Conservation (phyloP, 768 basidiomycete genomes). For the Russula abietina region DNA sequence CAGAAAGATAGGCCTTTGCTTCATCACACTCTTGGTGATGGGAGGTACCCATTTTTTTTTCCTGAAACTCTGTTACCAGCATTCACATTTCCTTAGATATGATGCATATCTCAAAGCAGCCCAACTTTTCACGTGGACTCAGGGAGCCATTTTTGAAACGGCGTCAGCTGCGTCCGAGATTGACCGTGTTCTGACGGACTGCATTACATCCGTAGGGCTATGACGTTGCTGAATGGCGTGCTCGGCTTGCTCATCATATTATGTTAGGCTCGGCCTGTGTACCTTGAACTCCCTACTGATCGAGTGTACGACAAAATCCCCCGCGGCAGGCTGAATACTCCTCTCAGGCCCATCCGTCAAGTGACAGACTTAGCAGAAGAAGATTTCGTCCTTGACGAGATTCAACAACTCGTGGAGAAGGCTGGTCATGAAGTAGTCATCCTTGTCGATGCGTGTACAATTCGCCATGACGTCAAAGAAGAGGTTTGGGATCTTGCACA, state of each 20-base stretch:
- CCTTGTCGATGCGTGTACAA: slow-evolving; percentile 75
- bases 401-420: slow-evolving; percentile 54
- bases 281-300: slow-evolving; percentile 82
- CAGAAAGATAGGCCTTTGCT: slow-evolving; percentile 68
- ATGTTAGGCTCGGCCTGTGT: slow-evolving; percentile 74
- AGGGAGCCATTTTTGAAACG: slow-evolving; percentile 51
- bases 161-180: slow-evolving; percentile 60
- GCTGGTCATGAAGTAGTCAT: slow-evolving; percentile 63
- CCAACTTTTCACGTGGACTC: slow-evolving; percentile 65
- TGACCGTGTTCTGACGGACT: slow-evolving; percentile 70
- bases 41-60: slow-evolving; percentile 40
- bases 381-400: slow-evolving; percentile 66
- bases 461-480: slow-evolving; percentile 59
- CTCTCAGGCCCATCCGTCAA: slow-evolving; percentile 45
- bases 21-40: slow-evolving; percentile 87
- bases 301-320: slow-evolving; percentile 66
- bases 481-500: slow-evolving; percentile 58
- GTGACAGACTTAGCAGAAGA: slow-evolving; percentile 54
- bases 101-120: slow-evolving; percentile 75
- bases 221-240: neutral
- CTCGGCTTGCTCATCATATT: neutral
- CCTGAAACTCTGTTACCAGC: neutral
- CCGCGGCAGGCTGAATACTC: slow-evolving; percentile 52
- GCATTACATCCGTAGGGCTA: slow-evolving; percentile 26
- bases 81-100: slow-evolving; percentile 41